These are phyloP conservation scores for Mercurialis annua DNA, from an alignment of 345 rosid genomes.

Conservation along the genomic window DNA sequence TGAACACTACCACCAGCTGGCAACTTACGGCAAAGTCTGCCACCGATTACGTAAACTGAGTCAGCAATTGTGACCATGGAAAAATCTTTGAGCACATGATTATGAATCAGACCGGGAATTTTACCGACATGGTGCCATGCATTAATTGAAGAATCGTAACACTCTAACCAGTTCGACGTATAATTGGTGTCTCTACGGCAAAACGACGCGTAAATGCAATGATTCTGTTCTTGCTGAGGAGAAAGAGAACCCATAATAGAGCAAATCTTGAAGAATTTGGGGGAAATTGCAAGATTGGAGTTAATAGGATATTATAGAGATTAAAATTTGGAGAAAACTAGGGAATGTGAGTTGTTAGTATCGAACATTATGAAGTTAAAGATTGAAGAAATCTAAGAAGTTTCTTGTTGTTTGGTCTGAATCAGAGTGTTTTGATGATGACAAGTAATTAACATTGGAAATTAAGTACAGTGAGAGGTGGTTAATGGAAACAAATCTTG, in stretches of 20 bases:
- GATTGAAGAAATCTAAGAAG: slow-evolving; percentile 10
- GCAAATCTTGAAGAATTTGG: background rate
- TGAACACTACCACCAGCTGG: background rate
- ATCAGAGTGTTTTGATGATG: no score
- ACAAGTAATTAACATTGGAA: background rate
- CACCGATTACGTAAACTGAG: slow-evolving; percentile 43
- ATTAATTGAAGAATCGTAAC: slow-evolving; percentile 38
- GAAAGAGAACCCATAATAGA: slow-evolving; percentile 16
- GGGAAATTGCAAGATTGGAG: slow-evolving; percentile 17
- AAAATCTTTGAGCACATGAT: slow-evolving; percentile 44
- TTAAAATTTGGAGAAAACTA: background rate
- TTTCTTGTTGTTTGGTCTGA: slow-evolving; percentile 27
- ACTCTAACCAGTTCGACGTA: slow-evolving; percentile 36
- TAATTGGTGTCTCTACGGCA: slow-evolving; percentile 17
- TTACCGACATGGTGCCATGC: slow-evolving; percentile 36
- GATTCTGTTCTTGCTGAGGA: background rate
- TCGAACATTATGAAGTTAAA: no score
- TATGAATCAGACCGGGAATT: slow-evolving; percentile 29
- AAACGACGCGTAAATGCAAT: slow-evolving; percentile 33
- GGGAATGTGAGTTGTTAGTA: slow-evolving; percentile 8
- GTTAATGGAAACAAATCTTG: no score
- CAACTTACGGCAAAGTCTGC: slow-evolving; percentile 32
- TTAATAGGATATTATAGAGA: slow-evolving; percentile 11
- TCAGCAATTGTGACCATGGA: slow-evolving; percentile 40
- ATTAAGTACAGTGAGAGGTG: no score